Evolutionary conservation across 106 monocot genomes (phyloP).

Genomic region (Posidonia australis): DNA sequence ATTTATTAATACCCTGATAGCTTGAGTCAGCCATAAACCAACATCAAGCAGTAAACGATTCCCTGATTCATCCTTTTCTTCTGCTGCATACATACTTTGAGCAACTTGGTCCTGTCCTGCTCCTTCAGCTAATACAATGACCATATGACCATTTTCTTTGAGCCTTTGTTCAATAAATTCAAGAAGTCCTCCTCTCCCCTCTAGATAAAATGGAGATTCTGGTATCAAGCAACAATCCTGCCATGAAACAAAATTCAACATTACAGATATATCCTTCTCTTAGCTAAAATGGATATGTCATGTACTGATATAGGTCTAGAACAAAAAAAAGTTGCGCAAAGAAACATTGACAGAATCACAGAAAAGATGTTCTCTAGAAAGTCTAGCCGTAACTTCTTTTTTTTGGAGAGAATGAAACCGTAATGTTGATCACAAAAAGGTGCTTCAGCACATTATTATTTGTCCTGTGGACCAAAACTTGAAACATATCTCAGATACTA

Average conservation of each 20-base stretch:
- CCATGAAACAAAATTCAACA: not conserved
- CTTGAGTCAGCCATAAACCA: constrained; percentile 56
- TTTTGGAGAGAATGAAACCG: too few species aligned
- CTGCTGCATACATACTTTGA: constrained; percentile 19
- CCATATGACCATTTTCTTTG: constrained; percentile 59
- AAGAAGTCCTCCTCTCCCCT: constrained; percentile 46
- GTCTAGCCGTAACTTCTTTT: too few species aligned
- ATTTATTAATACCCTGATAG: constrained; percentile 36
- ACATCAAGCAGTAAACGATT: constrained; percentile 52
- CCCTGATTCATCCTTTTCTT: constrained; percentile 46
- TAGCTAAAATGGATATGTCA: not conserved
- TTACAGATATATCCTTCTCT: not conserved
- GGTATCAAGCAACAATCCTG: constrained; percentile 33
- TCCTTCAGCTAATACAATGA: constrained; percentile 60
- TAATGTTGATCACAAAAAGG: too few species aligned
- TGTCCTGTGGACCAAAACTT: too few species aligned
- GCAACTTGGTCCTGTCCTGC: constrained; percentile 58
- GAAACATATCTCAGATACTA: too few species aligned
- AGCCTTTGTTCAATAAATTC: constrained; percentile 51
- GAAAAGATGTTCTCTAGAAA: too few species aligned
- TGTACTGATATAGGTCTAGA: too few species aligned
- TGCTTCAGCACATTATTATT: too few species aligned
- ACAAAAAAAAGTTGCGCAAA: too few species aligned
- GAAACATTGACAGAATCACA: too few species aligned
- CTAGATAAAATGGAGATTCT: constrained; percentile 56